Evolutionary conservation across 1,284 basidiomycete species (phyloP), one percentile per base, ranked within the genome.

Genomic region (Apiotrichum mycotoxinovorans): DNA sequence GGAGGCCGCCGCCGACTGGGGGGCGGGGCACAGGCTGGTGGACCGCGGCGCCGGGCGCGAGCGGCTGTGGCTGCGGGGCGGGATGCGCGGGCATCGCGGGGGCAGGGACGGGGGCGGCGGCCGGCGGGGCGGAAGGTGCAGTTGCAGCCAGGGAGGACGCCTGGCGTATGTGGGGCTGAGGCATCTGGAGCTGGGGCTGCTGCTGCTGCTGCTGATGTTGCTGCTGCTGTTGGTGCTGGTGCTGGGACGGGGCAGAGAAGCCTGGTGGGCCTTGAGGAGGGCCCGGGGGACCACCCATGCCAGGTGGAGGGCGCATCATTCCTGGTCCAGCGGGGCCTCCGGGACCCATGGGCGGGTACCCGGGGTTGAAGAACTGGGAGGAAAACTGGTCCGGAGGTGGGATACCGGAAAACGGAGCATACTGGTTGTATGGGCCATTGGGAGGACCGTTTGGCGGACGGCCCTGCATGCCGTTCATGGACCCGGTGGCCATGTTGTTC

Each of bases 1-100:
- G 51, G 9, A 63, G 41, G 23, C 52, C 53, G 2, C 57, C 57
- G 14, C 61, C 58, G 42, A 63, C 61, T 2, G 61, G 61, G 26
- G 61, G 61, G 11, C 61, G 55, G 20, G 61, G 55, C 25, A 63
- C 58, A 10, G 61, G 61, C 56, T 63, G 61, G 48, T 63, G 58
- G 42, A 63, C 58, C 1, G 58, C 58, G 5, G 52, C 20, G 11
- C 51, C 52, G 3, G 57, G 51, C 44, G 38, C 47, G 37, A 42
- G 46, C n/a, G 49, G 45, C 45, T 53, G 38, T 37, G 54, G 41
- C 38, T 48, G 46, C 33, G 46, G 46, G 2, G 46, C 46, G 5
- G 43, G 30, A 50, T 56, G 37, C 25, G 35, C 23, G 23, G 58
- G n/a, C 42, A 42, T 22, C 11, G 53, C 41, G 41, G 37, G 10